Base-by-base conservation (phyloP, 768 basidiomycete species). In the Gymnopilus junonius region DNA sequence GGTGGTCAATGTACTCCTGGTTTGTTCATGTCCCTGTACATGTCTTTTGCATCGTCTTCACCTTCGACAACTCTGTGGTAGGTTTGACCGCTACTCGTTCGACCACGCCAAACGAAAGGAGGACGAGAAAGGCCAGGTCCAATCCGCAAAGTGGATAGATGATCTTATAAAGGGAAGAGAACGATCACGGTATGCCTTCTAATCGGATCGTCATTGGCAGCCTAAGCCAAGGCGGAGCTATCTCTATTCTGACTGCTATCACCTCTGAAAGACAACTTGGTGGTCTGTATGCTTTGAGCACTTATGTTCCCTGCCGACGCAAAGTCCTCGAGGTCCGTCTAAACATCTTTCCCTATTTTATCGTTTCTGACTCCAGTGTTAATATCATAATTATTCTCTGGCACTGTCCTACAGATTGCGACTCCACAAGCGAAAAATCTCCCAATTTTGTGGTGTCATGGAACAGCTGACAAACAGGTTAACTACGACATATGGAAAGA, bases 391-490 rank as follows among this genome's bases (percentile, higher is more conserved):
- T 66, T 35, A 21, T 11, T 35, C 11, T 50, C 17, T 48, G 48
- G 45, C 45, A 32, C 8, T n/a, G n/a, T n/a, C n/a, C 21, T 17
- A 50, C 62, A 90, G 87, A 83, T 89, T 74, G 69, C 78, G 35
- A 79, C 80, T 12, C 73, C 80, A 4, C 73, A 81, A 57, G 80
- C 84, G 7, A 77, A 77, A 48, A 79, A 80, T 1, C 75, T 85
- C 10, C 89, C 91, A 0, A 79, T 92, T n/a, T 90, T 93, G 72
- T 89, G 89, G 86, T 91, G 85, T 29, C 91, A 93, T 63, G 92
- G 91, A 14, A 83, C 77, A 21, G 76, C 71, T 8, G 92, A 94
- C 72, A 80, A 73, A 8, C 80, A 89, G 48, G 85, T 93, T 32
- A 73, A 78, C 20, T 85, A 83, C 68, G 64, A 74, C 17, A 79